Conservation (phyloP, 2,329 filamentous ascomycete genomes). For the Rutstroemia sp. region DNA sequence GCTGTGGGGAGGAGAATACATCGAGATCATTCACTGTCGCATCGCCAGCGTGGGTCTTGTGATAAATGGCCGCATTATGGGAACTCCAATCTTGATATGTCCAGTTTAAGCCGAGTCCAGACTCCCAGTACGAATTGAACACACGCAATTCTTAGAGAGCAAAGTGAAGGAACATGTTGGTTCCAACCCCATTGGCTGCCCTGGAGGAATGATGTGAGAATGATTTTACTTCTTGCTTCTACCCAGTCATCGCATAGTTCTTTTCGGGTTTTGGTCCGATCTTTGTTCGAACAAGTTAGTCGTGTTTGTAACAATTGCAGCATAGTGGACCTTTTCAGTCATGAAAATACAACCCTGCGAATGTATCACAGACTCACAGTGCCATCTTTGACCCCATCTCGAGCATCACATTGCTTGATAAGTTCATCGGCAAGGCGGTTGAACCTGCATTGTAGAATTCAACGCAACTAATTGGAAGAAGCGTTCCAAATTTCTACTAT, state of each 20-base stretch:
- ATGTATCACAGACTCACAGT: constrained; percentile 31
- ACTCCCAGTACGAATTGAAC: too few species aligned
- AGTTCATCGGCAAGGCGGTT: constrained; percentile 34
- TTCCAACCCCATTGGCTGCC: too few species aligned
- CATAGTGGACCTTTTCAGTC: not conserved
- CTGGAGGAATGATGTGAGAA: too few species aligned
- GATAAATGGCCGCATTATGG: not conserved
- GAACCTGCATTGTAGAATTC: constrained; percentile 39
- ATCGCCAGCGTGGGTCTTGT: constrained; percentile 36
- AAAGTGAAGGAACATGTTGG: too few species aligned
- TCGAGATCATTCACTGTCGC: constrained; percentile 41
- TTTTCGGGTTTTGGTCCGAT: not conserved
- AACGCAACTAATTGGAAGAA: constrained; percentile 36
- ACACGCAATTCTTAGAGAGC: too few species aligned
- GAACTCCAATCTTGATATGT: not conserved
- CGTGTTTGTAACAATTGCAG: constrained; percentile 17
- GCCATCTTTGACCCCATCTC: constrained; percentile 41
- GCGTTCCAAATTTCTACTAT: constrained; percentile 41
- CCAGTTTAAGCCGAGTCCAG: not conserved
- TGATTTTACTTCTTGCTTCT: too few species aligned
- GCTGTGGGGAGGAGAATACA: constrained; percentile 37
- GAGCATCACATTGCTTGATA: constrained; percentile 41
- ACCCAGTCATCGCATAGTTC: too few species aligned
- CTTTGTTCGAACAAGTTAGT: not conserved
- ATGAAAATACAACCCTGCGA: constrained; percentile 27